Conservation (phyloP, 2,329 filamentous ascomycete species). For the Neonectria hederae region DNA sequence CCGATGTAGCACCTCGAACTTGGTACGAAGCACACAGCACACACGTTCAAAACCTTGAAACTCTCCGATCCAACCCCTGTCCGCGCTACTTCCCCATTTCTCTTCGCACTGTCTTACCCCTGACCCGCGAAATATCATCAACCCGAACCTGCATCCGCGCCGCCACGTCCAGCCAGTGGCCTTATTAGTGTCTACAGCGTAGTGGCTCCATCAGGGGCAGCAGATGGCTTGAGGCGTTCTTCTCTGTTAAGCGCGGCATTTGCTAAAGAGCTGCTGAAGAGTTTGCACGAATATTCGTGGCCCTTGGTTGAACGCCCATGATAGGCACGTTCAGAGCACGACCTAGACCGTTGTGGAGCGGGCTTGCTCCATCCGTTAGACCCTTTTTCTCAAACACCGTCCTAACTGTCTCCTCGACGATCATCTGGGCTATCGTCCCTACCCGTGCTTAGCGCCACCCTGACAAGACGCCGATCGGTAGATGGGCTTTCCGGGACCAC, state of each 20-base stretch:
- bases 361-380: background rate
- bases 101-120: constrained; percentile 19
- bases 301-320: background rate
- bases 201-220: constrained; percentile 10
- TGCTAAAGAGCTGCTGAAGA: background rate
- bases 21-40: background rate
- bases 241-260: background rate
- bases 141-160: constrained; percentile 12
- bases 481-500: constrained; percentile 5
- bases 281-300: background rate
- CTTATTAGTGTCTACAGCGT: background rate
- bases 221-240: background rate
- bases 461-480: constrained; percentile 17
- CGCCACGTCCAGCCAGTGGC: constrained; percentile 5
- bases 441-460: constrained; percentile 18
- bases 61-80: constrained; percentile 28
- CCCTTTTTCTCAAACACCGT: constrained; percentile 2
- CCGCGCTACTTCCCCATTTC: background rate
- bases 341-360: background rate
- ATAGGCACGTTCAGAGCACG: background rate
- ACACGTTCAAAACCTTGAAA: constrained; percentile 30
- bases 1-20: constrained; percentile 33
- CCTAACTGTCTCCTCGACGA: background rate
- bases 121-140: constrained; percentile 14
- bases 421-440: constrained; percentile 13